Conservation (phyloP, 768 basidiomycete genomes). For the Boletales sp. region DNA sequence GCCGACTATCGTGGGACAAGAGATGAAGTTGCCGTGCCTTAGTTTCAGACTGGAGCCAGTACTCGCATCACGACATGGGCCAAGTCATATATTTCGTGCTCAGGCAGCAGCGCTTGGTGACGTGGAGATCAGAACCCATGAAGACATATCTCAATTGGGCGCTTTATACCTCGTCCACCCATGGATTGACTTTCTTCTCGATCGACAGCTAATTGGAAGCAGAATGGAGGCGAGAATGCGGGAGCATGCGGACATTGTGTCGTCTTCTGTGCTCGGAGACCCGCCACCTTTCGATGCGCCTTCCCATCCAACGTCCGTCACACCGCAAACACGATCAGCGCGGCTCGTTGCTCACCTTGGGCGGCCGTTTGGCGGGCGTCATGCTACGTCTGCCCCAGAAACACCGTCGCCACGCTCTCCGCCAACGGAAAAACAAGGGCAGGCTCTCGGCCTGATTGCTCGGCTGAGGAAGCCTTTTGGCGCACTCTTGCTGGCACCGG, state of each 20-base stretch:
- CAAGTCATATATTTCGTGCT: not conserved
- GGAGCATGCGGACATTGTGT: not conserved
- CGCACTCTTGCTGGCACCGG: constrained; percentile 5
- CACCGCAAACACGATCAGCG: not conserved
- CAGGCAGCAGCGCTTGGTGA: constrained; percentile 1
- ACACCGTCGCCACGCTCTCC: not conserved
- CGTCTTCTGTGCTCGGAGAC: not conserved
- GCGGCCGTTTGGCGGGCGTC: not conserved
- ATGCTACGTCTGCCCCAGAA: not conserved
- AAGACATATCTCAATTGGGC: constrained; percentile 4
- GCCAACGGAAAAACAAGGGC: too few relatives aligned
- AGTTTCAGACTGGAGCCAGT: constrained; percentile 1
- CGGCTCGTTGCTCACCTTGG: not conserved
- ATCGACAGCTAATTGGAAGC: not conserved
- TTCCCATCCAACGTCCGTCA: not conserved
- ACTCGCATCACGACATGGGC: not conserved
- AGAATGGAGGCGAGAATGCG: not conserved
- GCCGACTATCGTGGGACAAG: not conserved
- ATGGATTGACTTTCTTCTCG: constrained; percentile 13
- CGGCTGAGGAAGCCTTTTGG: not conserved
- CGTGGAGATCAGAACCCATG: constrained; percentile 4
- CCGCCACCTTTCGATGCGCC: too few relatives aligned
- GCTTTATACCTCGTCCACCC: constrained; percentile 12
- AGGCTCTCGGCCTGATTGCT: too few relatives aligned
- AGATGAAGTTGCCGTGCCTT: constrained; percentile 11